These are phyloP conservation scores for Phytophthora vignae DNA, from an alignment of 352 stramenopile species.

Conservation along the genomic window DNA sequence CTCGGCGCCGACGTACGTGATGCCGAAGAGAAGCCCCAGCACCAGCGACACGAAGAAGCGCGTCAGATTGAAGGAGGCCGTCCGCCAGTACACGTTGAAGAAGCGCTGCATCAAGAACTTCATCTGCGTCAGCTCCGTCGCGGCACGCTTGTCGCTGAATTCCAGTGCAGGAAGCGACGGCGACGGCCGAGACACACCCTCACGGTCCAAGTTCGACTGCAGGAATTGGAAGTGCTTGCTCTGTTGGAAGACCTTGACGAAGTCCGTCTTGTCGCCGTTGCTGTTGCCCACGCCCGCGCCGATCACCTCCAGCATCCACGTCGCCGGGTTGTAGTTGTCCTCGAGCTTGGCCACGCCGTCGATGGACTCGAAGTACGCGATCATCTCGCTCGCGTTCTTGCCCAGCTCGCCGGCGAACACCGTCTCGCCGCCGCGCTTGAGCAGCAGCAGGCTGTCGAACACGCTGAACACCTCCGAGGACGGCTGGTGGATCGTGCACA, in stretches of 20 bases:
- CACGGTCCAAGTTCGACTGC: conserved; percentile 19
- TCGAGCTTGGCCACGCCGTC: conserved; percentile 54
- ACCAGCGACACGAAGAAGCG: conserved; percentile 65
- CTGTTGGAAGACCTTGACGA: conserved; percentile 37
- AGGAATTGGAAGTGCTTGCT: conserved; percentile 38
- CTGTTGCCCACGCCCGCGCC: conserved; percentile 44
- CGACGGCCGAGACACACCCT: conserved; percentile 40
- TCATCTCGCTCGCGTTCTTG: conserved; percentile 37
- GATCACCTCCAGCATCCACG: conserved; percentile 51
- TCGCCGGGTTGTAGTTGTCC: conserved; percentile 81
- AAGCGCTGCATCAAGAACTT: conserved; percentile 61
- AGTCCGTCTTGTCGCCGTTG: conserved; percentile 45
- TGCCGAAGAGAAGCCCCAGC: conserved; percentile 77
- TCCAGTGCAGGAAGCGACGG: conserved; percentile 35
- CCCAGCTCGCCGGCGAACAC: conserved; percentile 50
- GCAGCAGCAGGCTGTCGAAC: conserved; percentile 4
- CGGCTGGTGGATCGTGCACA: conserved; percentile 95
- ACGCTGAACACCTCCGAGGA: conserved; percentile 24
- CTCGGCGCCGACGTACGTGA: conserved; percentile 64
- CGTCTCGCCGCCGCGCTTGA: conserved; percentile 8
- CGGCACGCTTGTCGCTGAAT: conserved; percentile 47
- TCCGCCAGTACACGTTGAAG: conserved; percentile 82
- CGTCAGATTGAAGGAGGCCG: conserved; percentile 35
- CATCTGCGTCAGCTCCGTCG: conserved; percentile 28
- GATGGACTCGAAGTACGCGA: conserved; percentile 12